These are phyloP conservation scores for Botrytis tulipae DNA, from an alignment of 2,329 filamentous ascomycete genomes.

Conservation along the genomic window DNA sequence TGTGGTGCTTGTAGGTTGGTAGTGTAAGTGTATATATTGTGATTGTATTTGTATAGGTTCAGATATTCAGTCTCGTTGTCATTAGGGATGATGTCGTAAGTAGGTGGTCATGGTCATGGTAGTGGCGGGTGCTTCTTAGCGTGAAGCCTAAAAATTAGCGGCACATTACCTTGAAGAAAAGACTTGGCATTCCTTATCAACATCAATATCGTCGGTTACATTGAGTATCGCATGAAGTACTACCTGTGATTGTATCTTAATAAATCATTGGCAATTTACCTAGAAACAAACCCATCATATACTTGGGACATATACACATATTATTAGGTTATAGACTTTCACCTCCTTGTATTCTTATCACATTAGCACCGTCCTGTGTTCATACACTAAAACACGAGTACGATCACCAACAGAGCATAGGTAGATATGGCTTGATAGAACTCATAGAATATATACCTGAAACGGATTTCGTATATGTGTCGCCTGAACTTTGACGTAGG, in stretches of 20 bases:
- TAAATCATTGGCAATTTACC: neutral
- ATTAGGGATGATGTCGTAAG: slow-evolving; percentile 4
- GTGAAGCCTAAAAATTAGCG: neutral
- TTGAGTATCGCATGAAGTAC: neutral
- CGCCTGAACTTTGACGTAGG: neutral
- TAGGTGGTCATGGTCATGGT: neutral
- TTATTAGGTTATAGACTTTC: neutral
- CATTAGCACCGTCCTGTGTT: neutral
- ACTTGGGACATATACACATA: fast-evolving
- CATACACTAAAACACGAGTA: neutral
- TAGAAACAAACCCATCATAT: neutral
- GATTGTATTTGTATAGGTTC: neutral
- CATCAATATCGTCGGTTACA: neutral
- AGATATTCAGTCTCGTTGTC: slow-evolving; percentile 3
- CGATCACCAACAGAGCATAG: neutral
- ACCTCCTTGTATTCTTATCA: neutral
- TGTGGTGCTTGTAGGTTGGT: neutral
- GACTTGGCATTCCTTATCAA: slow-evolving; percentile 1
- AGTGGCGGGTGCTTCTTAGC: neutral
- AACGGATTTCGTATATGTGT: neutral
- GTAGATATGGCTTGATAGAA: neutral
- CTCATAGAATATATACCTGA: neutral
- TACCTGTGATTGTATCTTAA: neutral
- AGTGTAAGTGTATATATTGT: neutral
- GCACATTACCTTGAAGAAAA: neutral